Evolutionary conservation across 768 basidiomycete species (phyloP), one percentile per base, ranked within the genome.

Genomic region (Rhizopogon vulgaris): DNA sequence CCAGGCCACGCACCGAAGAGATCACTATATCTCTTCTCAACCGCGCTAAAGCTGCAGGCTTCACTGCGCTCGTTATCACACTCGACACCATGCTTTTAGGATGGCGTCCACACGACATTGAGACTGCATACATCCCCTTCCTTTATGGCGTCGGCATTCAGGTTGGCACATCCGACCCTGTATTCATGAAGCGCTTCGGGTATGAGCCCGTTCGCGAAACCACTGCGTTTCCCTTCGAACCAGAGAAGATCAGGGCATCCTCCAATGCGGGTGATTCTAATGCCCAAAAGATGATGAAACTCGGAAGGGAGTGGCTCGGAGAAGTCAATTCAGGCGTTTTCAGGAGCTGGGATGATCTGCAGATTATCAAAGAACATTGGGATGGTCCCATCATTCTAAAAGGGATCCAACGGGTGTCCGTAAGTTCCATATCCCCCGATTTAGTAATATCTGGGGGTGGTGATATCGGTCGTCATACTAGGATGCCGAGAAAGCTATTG

Each of bases 21-120:
- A 64, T 87, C 22, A 82, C 80, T 0, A 63, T 83, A 32, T 89
- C 86, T 18, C 48, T 90, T 24, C 75, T 92, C 22, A 68, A 71
- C 11, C 80, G 89, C 3, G 84, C 81, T 10, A 87, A 87, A 64
- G 73, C 70, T 1, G 79, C 68, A 49, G 84, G 84, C 14, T 92
- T 80, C 69, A 78, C 71, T 4, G 79, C 82, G 12, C 81, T 91
- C 34, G 79, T 91, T n/a, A 74, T 92, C 56, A 90, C 90, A 0
- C 73, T 90, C 11, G 89, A 92, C 65, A 85, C 87, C 1, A 82
- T 83, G 76, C 49, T 69, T 0, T 65, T 90, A 30, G 88, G 86
- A 22, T 90, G 85, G 85, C 80, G 87, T 3, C 86, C 86, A 3
- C 82, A 85, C 63, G 88, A 91, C 60, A 70, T 91, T 49, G 74